phyloP scores from a whole-genome alignment of 2,329 filamentous ascomycete species.

The Colletotrichum sp. region DNA sequence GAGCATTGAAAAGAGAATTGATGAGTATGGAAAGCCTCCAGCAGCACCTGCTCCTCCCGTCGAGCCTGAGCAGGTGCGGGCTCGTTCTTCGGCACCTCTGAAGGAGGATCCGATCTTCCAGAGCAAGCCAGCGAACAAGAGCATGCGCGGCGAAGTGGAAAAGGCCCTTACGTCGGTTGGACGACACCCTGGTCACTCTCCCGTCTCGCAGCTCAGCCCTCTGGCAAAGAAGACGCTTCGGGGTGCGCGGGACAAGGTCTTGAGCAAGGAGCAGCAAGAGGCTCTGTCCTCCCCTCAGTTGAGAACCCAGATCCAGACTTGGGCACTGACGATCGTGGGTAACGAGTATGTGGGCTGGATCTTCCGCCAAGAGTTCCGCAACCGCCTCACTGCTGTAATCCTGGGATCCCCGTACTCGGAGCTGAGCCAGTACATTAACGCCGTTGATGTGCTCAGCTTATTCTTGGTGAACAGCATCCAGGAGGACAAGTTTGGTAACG shows the following conservation, averaged over 20 bases:
- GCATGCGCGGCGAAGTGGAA: constrained; percentile 49
- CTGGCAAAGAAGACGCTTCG: constrained; percentile 55
- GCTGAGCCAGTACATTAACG: constrained; percentile 71
- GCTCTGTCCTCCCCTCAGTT: constrained; percentile 55
- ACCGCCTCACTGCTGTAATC: constrained; percentile 69
- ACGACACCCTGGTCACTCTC: constrained; percentile 52
- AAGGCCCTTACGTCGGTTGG: constrained; percentile 48
- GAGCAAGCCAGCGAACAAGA: constrained; percentile 38
- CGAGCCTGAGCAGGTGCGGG: constrained; percentile 34
- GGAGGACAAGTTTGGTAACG: constrained; percentile 86
- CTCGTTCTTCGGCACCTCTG: constrained; percentile 44
- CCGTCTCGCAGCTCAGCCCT: constrained; percentile 54
- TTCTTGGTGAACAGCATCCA: constrained; percentile 75
- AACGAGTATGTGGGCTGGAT: constrained; percentile 65
- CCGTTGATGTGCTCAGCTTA: constrained; percentile 70
- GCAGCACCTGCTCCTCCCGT: constrained; percentile 34
- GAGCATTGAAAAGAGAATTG: constrained; percentile 70
- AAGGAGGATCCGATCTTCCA: constrained; percentile 52
- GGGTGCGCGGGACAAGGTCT: constrained; percentile 51
- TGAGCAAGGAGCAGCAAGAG: constrained; percentile 60
- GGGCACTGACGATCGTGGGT: constrained; percentile 50
- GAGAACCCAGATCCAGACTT: constrained; percentile 50
- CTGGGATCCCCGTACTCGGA: constrained; percentile 78
- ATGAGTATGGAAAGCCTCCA: constrained; percentile 59
- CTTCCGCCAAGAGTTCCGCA: constrained; percentile 73